Percentiles rank a stretch among this genome's conserved stretches.
Conservation (phyloP, 176 grass and related monocot species). For the Microstegium vimineum region DNA sequence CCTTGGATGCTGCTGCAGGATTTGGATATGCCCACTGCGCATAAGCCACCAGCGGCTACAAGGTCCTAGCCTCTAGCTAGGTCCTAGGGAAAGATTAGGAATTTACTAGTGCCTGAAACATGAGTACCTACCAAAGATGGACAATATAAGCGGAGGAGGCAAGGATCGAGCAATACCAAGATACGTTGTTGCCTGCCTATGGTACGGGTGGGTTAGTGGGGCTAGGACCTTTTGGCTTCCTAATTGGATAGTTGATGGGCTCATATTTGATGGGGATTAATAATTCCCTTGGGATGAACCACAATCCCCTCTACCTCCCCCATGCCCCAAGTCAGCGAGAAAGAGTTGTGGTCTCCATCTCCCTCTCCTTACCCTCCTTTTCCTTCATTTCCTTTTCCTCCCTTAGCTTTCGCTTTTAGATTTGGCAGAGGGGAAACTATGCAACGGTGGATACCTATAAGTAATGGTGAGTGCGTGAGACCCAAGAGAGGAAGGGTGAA, state of each 20-base stretch:
- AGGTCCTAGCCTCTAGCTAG: not conserved
- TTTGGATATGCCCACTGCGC: not conserved
- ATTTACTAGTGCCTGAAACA: not conserved
- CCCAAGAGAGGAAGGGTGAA: not conserved
- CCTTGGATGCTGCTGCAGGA: not conserved
- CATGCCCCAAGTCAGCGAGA: not conserved
- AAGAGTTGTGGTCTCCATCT: not conserved
- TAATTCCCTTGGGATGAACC: not conserved
- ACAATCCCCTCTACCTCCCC: not conserved
- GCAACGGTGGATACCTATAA: not conserved
- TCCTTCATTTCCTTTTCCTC: not conserved
- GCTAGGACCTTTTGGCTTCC: not conserved
- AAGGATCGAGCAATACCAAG: not conserved
- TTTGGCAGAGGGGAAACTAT: not conserved
- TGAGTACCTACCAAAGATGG: not conserved
- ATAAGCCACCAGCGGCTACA: not conserved
- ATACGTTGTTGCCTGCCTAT: not conserved
- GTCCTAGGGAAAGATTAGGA: not conserved
- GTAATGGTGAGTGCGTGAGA: not conserved
- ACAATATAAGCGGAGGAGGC: not conserved
- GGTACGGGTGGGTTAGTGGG: not conserved
- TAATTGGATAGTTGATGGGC: not conserved
- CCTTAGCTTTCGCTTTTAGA: not conserved
- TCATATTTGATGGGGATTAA: not conserved
- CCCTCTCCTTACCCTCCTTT: not conserved